phyloP scores from a whole-genome alignment of 768 basidiomycete genomes.

The Panellus pusillus region DNA sequence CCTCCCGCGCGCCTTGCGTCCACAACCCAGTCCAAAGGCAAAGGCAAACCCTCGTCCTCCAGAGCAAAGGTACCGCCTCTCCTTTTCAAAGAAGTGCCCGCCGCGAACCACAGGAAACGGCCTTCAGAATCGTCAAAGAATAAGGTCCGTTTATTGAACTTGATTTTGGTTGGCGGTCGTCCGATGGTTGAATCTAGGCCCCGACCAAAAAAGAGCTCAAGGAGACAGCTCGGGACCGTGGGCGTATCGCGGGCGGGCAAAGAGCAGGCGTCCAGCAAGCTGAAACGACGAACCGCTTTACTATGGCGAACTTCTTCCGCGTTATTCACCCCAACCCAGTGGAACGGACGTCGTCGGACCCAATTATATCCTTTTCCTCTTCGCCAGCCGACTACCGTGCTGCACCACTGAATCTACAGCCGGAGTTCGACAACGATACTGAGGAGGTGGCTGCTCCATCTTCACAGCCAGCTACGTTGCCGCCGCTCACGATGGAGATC shows the following conservation, averaged over 20 bases:
- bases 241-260: slow-evolving; percentile 14
- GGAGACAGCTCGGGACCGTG: slow-evolving; percentile 19
- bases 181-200: slow-evolving; percentile 7
- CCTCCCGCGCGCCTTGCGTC: neutral
- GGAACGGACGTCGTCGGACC: neutral
- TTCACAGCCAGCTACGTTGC: neutral
- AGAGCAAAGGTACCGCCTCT: slow-evolving; percentile 14
- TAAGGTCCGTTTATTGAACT: slow-evolving; percentile 3
- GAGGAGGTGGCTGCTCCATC: neutral
- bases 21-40: slow-evolving; percentile 3
- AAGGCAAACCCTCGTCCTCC: slow-evolving; percentile 12
- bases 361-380: slow-evolving; percentile 13
- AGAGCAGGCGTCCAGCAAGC: slow-evolving; percentile 9
- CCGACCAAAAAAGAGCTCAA: slow-evolving; percentile 20
- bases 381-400: slow-evolving; percentile 6
- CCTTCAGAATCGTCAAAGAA: slow-evolving; percentile 11
- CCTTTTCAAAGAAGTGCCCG: slow-evolving; percentile 5
- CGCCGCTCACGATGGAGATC: neutral
- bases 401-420: neutral
- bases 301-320: slow-evolving; percentile 1
- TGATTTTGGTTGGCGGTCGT: neutral
- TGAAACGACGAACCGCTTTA: neutral
- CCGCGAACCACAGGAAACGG: slow-evolving; percentile 6
- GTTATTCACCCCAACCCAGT: neutral
- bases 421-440: neutral